Evolutionary conservation across 2,329 filamentous ascomycete species (phyloP).

Genomic region (Orbilia ellipsospora): DNA sequence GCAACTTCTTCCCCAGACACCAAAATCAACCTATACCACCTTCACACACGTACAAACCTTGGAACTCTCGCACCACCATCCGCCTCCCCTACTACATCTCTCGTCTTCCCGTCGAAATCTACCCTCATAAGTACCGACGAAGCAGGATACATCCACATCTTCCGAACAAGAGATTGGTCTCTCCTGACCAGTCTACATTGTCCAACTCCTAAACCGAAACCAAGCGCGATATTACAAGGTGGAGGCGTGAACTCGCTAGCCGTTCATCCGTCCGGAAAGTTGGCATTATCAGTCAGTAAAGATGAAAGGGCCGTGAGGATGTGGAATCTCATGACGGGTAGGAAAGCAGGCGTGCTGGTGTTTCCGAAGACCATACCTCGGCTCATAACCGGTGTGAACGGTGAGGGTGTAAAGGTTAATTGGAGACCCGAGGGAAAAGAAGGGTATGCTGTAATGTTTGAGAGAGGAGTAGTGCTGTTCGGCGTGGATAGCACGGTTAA

Average conservation of each 20-base stretch:
- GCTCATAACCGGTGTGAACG: conserved; percentile 78
- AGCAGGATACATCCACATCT: conserved; percentile 90
- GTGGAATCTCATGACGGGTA: conserved; percentile 97
- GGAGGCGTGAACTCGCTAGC: conserved; percentile 95
- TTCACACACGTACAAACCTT: conserved; percentile 73
- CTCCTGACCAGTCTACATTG: conserved; percentile 88
- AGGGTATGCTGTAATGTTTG: conserved; percentile 84
- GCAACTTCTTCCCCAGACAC: conserved; percentile 94
- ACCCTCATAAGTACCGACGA: conserved; percentile 90
- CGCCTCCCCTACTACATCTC: conserved; percentile 76
- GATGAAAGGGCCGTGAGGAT: conserved; percentile 91
- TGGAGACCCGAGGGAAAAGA: conserved; percentile 84
- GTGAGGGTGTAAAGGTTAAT: conserved; percentile 82
- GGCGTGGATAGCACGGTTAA: conserved; percentile 86
- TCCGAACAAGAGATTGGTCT: conserved; percentile 87
- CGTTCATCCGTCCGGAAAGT: conserved; percentile 93
- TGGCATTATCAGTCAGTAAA: conserved; percentile 92
- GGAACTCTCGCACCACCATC: conserved; percentile 88
- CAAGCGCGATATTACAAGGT: conserved; percentile 64
- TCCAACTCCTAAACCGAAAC: conserved; percentile 83
- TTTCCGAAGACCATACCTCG: conserved; percentile 79
- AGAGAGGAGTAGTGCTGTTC: conserved; percentile 84
- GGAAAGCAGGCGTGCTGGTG: conserved; percentile 91
- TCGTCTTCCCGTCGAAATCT: conserved; percentile 83
- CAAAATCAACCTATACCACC: conserved; percentile 85